Conservation (phyloP, 768 basidiomycete species). For the Rhodocollybia butyracea region DNA sequence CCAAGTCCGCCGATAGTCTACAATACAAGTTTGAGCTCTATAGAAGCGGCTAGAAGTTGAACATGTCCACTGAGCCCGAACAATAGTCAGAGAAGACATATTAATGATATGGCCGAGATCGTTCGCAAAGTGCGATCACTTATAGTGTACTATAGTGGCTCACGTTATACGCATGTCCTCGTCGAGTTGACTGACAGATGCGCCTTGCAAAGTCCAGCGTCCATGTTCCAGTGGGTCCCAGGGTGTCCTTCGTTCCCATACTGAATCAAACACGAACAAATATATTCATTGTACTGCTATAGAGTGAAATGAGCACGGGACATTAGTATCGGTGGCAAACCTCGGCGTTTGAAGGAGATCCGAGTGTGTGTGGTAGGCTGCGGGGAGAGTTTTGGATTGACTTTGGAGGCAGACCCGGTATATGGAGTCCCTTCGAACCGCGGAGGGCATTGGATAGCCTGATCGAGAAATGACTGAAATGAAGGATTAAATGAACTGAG, state of each 20-base stretch:
- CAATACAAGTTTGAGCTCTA: too few species aligned
- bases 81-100: too few species aligned
- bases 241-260: conserved; percentile 1
- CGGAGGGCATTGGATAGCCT: not conserved
- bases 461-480: not conserved
- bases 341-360: not conserved
- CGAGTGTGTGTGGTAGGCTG: too few species aligned
- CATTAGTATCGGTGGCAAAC: not conserved
- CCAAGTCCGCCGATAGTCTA: too few species aligned
- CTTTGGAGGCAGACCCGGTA: too few species aligned
- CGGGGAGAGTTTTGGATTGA: not conserved
- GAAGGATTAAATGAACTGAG: too few species aligned
- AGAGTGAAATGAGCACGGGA: not conserved
- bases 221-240: not conserved
- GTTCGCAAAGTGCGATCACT: too few species aligned
- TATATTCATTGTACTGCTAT: not conserved
- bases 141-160: too few species aligned
- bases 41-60: too few species aligned
- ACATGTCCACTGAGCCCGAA: too few species aligned
- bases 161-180: not conserved
- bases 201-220: not conserved
- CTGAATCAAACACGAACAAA: too few species aligned
- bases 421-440: not conserved
- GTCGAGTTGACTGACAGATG: not conserved
- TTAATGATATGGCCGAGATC: too few species aligned